phyloP scores from a whole-genome alignment of 2,329 filamentous ascomycete genomes.

The Dactylellina parvicollis region DNA sequence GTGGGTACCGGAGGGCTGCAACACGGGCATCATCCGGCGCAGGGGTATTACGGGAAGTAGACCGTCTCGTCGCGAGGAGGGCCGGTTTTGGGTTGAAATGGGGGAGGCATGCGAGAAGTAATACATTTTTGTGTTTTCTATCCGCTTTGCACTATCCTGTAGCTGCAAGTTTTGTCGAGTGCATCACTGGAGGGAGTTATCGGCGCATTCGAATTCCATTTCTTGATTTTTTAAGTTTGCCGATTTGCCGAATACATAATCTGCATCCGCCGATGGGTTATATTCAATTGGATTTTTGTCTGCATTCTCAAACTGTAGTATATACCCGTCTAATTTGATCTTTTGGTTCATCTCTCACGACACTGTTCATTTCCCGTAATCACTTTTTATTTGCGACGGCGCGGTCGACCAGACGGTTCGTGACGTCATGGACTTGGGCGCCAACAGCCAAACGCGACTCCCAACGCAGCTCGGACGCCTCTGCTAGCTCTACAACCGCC shows the following conservation, averaged over 20 bases:
- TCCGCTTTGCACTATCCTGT: not conserved
- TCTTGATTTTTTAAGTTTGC: not conserved
- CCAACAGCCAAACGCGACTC: conserved; percentile 3
- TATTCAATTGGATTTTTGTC: too few species aligned
- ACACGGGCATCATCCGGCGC: conserved; percentile 26
- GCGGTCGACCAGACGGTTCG: too few species aligned
- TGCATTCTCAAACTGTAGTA: too few species aligned
- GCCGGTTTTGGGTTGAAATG: not conserved
- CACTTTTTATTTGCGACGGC: too few species aligned
- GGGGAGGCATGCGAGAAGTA: not conserved
- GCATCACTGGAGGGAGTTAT: conserved; percentile 12
- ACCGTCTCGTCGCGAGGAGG: not conserved
- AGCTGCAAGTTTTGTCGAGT: not conserved
- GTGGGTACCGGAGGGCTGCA: conserved; percentile 24
- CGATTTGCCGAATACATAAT: not conserved
- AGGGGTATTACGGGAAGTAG: conserved; percentile 52
- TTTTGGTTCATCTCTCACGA: too few species aligned
- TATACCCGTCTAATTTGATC: too few species aligned
- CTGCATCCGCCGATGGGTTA: too few species aligned
- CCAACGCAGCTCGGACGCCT: not conserved
- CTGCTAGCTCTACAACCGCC: not conserved
- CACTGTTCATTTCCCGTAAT: too few species aligned
- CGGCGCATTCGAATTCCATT: conserved; percentile 10
- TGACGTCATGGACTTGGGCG: conserved; percentile 16
- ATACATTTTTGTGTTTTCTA: not conserved